These are phyloP conservation scores for Pyrrhoderma lamaoense DNA, from an alignment of 1,284 basidiomycete genomes.

Conservation along the genomic window DNA sequence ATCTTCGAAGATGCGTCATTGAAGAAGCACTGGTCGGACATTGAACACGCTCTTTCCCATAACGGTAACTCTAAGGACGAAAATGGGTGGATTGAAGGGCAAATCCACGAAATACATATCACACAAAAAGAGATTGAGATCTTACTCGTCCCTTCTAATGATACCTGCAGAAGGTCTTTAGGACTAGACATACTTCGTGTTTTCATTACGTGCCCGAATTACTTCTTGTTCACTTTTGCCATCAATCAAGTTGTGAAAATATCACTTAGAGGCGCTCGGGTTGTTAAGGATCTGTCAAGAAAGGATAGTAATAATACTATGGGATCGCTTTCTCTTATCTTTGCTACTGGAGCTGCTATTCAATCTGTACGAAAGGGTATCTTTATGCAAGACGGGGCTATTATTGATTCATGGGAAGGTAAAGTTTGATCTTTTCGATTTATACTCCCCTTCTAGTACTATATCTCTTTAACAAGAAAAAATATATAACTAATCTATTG, in stretches of 20 bases:
- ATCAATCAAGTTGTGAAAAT: constrained; percentile 3
- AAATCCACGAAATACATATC: not conserved
- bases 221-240: not conserved
- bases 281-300: not conserved
- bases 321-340: not conserved
- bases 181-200: not conserved
- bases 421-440: too few relatives aligned
- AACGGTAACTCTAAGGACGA: not conserved
- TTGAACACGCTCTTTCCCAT: not conserved
- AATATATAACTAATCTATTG: too few relatives aligned
- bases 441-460: too few relatives aligned
- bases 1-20: constrained; percentile 1
- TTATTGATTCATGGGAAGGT: not conserved
- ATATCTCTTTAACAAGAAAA: too few relatives aligned
- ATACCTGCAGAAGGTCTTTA: not conserved
- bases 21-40: not conserved
- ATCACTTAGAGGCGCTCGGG: not conserved
- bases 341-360: not conserved
- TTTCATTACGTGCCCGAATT: constrained; percentile 1
- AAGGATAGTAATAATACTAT: not conserved
- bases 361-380: not conserved
- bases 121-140: constrained; percentile 8
- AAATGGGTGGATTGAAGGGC: constrained; percentile 7
- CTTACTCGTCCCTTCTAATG: not conserved
- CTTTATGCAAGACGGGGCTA: not conserved